Base-by-base conservation (phyloP, 2,329 filamentous ascomycete genomes). In the Didymella keratinophila region DNA sequence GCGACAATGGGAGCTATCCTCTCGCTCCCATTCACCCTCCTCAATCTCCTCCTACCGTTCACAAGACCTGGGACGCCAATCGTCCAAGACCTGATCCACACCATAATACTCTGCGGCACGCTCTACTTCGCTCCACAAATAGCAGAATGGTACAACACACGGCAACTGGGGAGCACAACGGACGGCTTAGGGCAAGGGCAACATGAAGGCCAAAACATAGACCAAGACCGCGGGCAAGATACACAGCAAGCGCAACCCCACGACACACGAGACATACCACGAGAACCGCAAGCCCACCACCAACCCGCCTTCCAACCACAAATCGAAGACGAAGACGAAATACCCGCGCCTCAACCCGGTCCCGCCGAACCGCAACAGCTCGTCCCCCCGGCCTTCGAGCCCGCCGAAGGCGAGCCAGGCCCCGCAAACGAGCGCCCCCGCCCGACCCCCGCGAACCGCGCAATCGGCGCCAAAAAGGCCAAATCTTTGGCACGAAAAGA, bases 381-480 rank as follows among this genome's bases (percentile, higher is more conserved):
- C 43, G 25, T 47, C 36, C 28, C n/a, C n/a, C n/a, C n/a, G n/a
- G n/a, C n/a, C n/a, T n/a, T n/a, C n/a, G n/a, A n/a, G n/a, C n/a
- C n/a, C n/a, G n/a, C n/a, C n/a, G n/a, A n/a, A n/a, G n/a, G n/a
- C n/a, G n/a, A n/a, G n/a, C n/a, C n/a, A n/a, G 79, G 77, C 7
- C 77, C 76, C 1, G 78, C 32, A 9, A 34, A 34, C 46, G 54
- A 70, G 34, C 60, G 60, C 1, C 71, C 71, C 11, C 70, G 66
- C 36, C 50, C 64, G 8, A 71, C 67, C 2, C 69, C 67, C 5
- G 66, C 67, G n/a, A 74, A 71, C 54, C 71, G 74, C 58, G 63
- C 65, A 16, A 74, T 83, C 21, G 81, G 81, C 52, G 78, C 80
- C 11, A 83, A 83, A 62, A 83, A 83, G 64, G 80, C 80, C 2